Percentiles rank a stretch among this genome's conserved stretches.
These are phyloP conservation scores for Leptosphaerulina australis DNA, from an alignment of 2,329 filamentous ascomycete genomes.

Conservation along the genomic window DNA sequence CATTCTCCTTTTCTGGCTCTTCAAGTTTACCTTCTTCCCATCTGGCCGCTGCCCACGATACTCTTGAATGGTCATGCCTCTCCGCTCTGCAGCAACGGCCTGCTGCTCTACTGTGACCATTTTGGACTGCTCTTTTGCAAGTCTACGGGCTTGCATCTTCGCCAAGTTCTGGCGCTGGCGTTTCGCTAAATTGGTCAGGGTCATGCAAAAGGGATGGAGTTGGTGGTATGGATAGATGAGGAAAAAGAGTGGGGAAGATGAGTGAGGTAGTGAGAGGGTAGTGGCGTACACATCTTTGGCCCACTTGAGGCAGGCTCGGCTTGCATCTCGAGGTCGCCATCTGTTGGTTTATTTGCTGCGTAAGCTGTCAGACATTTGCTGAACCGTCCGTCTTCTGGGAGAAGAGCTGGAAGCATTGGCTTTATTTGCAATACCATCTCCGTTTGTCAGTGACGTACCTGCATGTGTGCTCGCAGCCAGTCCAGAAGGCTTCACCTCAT, in stretches of 20 bases:
- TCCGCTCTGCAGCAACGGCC: constrained; percentile 23
- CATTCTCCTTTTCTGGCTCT: constrained; percentile 8
- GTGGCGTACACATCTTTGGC: constrained; percentile 31
- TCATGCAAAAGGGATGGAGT: no score
- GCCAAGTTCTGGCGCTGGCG: constrained; percentile 29
- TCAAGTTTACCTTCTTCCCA: constrained; percentile 10
- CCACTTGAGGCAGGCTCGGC: constrained; percentile 13
- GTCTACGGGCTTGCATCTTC: constrained; percentile 26
- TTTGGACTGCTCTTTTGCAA: constrained; percentile 16
- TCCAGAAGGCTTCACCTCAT: background rate
- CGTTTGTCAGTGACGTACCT: constrained; percentile 17
- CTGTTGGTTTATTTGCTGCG: background rate
- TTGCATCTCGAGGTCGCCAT: constrained; percentile 21
- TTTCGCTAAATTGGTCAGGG: constrained; percentile 18
- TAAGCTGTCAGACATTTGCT: background rate
- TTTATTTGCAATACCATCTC: constrained; percentile 5
- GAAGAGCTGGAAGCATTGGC: background rate
- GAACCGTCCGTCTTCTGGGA: background rate
- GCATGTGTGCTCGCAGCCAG: constrained; percentile 5
- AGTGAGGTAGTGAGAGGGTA: background rate
- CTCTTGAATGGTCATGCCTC: constrained; percentile 21
- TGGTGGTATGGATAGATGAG: background rate
- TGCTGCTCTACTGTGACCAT: constrained; percentile 18
- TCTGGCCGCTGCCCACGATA: constrained; percentile 5
- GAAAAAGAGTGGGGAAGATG: background rate